These are phyloP conservation scores for Globisporangium camurandrum DNA, from an alignment of 352 stramenopile genomes.

Conservation along the genomic window DNA sequence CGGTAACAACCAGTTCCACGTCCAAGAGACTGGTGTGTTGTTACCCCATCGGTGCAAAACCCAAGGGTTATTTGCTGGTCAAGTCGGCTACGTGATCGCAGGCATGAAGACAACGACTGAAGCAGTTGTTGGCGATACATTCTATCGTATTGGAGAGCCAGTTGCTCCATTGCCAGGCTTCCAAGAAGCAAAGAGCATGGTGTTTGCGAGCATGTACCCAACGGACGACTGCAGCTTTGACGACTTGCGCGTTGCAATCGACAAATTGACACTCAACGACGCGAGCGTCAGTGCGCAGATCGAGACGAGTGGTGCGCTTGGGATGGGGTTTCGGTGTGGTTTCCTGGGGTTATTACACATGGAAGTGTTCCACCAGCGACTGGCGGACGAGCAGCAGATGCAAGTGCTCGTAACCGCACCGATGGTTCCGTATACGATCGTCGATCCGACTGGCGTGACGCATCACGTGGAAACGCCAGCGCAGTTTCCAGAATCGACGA, in stretches of 20 bases:
- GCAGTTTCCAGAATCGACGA: slow-evolving; percentile 77
- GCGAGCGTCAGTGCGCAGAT: slow-evolving; percentile 93
- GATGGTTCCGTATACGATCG: slow-evolving; percentile 96
- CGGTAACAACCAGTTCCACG: slow-evolving; percentile 91
- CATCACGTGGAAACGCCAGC: slow-evolving; percentile 61
- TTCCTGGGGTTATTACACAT: slow-evolving; percentile 98
- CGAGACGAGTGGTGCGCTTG: slow-evolving; percentile 92
- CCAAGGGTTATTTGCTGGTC: slow-evolving; percentile 74
- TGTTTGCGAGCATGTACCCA: slow-evolving; percentile 99
- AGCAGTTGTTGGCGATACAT: slow-evolving; percentile 89
- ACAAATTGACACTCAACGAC: slow-evolving; percentile 97
- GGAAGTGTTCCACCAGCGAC: slow-evolving; percentile 97
- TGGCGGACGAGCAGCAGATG: slow-evolving; percentile 96
- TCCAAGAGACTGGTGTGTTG: slow-evolving; percentile 95
- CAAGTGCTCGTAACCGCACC: slow-evolving; percentile 97
- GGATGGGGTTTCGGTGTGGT: slow-evolving; percentile 94
- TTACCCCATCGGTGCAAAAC: slow-evolving; percentile 82
- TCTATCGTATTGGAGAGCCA: slow-evolving; percentile 56
- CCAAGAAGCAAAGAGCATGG: slow-evolving; percentile 89
- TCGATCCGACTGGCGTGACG: slow-evolving; percentile 37
- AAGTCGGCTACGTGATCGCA: slow-evolving; percentile 97
- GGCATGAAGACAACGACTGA: slow-evolving; percentile 97
- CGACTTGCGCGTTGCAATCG: slow-evolving; percentile 92
- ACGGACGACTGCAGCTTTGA: slow-evolving; percentile 95
- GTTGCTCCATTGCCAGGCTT: slow-evolving; percentile 72